A percentile compares a stretch with the other conserved stretches of the same genome.
phyloP scores from a whole-genome alignment of 1,139 yeast species.

The Sugiyamaella pinicola region DNA sequence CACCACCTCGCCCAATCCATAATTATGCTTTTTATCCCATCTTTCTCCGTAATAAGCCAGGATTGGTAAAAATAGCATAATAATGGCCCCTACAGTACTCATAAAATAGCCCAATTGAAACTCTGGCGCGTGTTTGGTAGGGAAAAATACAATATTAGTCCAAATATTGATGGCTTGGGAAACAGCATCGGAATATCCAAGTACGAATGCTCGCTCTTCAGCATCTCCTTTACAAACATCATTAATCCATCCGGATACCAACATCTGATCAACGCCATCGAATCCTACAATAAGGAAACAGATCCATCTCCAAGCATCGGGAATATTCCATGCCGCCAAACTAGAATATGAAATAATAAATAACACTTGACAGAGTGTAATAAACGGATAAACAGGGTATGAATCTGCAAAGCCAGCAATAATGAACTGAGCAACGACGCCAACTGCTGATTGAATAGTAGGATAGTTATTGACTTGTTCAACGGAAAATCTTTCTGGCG shows the following conservation, averaged over 20 bases:
- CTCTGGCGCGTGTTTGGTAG: conserved; percentile 45
- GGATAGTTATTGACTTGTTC: conserved; percentile 50
- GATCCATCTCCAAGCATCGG: conserved; percentile 51
- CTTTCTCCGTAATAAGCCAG: conserved; percentile 34
- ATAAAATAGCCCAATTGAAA: conserved; percentile 45
- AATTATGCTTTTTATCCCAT: conserved; percentile 28
- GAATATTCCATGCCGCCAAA: conserved; percentile 51
- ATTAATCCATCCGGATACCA: conserved; percentile 47
- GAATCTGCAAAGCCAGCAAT: conserved; percentile 45
- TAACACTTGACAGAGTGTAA: conserved; percentile 40
- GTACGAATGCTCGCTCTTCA: conserved; percentile 47
- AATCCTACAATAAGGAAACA: conserved; percentile 49
- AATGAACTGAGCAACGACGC: conserved; percentile 47
- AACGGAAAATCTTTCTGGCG: conserved; percentile 36
- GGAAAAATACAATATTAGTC: conserved; percentile 47
- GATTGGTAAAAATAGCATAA: conserved; percentile 45
- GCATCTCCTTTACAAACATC: conserved; percentile 44
- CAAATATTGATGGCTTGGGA: conserved; percentile 49
- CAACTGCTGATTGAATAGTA: conserved; percentile 50
- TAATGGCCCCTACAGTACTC: conserved; percentile 42
- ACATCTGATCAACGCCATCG: conserved; percentile 44
- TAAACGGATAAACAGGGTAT: conserved; percentile 42
- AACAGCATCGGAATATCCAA: conserved; percentile 47
- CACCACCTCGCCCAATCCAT: conserved; percentile 9
- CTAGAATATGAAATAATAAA: conserved; percentile 46